phyloP scores from a whole-genome alignment of 2,329 filamentous ascomycete genomes.

The Pyricularia sp. region DNA sequence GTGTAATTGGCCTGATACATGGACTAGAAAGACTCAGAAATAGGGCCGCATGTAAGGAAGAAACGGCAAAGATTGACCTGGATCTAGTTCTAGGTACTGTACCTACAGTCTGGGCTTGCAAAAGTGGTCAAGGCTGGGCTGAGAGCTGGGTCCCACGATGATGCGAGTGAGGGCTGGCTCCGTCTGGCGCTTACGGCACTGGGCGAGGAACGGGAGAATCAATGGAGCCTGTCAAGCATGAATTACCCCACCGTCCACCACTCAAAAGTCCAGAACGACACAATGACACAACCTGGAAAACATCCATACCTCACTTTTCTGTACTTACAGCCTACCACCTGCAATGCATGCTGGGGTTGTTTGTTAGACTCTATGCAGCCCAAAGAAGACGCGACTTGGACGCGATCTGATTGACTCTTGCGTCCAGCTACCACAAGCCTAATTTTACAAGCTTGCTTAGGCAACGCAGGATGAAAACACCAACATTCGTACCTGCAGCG shows the following conservation, averaged over 20 bases:
- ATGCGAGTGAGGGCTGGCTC: not conserved
- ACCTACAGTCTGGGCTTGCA: not conserved
- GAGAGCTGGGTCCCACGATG: not conserved
- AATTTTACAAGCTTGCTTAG: not conserved
- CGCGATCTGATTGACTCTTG: not conserved
- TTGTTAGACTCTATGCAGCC: not conserved
- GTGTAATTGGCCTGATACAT: not conserved
- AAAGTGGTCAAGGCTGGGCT: not conserved
- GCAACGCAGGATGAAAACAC: not conserved
- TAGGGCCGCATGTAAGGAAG: not conserved
- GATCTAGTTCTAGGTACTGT: not conserved
- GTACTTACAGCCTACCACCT: not conserved
- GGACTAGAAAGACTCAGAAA: not conserved
- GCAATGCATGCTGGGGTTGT: not conserved
- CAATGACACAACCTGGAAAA: conserved; percentile 1
- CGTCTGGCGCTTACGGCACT: conserved; percentile 2
- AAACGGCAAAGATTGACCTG: not conserved
- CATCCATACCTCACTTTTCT: not conserved
- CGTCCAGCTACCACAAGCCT: not conserved
- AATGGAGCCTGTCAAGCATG: not conserved
- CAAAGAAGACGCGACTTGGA: not conserved
- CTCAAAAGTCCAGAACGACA: conserved; percentile 1
- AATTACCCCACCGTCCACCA: conserved; percentile 4
- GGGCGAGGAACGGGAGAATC: not conserved
- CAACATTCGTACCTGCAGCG: not conserved